These are phyloP conservation scores for Trypanosoma vivax DNA, from an alignment of 208 protist genomes.

Conservation along the genomic window DNA sequence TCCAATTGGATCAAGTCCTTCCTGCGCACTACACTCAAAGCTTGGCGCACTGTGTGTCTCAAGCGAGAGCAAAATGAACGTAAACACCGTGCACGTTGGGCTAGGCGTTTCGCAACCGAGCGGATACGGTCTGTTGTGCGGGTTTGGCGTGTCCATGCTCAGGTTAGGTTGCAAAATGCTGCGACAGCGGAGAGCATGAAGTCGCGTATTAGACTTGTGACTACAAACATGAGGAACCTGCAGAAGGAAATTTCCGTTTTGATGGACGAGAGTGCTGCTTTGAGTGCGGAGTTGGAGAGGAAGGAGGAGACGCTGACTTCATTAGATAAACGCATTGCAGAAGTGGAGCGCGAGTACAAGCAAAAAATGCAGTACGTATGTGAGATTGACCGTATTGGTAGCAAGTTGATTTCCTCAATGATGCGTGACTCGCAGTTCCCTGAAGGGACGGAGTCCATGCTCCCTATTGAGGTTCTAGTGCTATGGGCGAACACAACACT, in stretches of 20 bases:
- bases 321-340: slow-evolving; percentile 24
- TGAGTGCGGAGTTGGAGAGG: slow-evolving; percentile 27
- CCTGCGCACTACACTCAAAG: slow-evolving; percentile 44
- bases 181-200: slow-evolving; percentile 34
- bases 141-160: slow-evolving; percentile 59
- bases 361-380: slow-evolving; percentile 38
- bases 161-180: slow-evolving; percentile 13
- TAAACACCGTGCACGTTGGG: slow-evolving; percentile 57
- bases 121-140: slow-evolving; percentile 33
- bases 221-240: slow-evolving; percentile 24
- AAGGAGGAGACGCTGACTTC: slow-evolving; percentile 29
- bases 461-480: slow-evolving; percentile 28
- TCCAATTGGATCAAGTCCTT: slow-evolving; percentile 49
- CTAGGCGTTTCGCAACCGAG: slow-evolving; percentile 40
- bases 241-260: slow-evolving; percentile 35
- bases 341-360: slow-evolving; percentile 44
- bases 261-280: slow-evolving; percentile 19
- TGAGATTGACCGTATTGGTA: slow-evolving; percentile 62
- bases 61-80: slow-evolving; percentile 45
- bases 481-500: slow-evolving; percentile 19
- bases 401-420: slow-evolving; percentile 50
- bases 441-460: neutral
- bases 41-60: slow-evolving; percentile 42
- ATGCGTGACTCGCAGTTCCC: slow-evolving; percentile 22
- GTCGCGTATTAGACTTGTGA: slow-evolving; percentile 29